These are phyloP conservation scores for Quercus berberidifolia DNA, from an alignment of 306 rosid genomes.

Conservation along the genomic window DNA sequence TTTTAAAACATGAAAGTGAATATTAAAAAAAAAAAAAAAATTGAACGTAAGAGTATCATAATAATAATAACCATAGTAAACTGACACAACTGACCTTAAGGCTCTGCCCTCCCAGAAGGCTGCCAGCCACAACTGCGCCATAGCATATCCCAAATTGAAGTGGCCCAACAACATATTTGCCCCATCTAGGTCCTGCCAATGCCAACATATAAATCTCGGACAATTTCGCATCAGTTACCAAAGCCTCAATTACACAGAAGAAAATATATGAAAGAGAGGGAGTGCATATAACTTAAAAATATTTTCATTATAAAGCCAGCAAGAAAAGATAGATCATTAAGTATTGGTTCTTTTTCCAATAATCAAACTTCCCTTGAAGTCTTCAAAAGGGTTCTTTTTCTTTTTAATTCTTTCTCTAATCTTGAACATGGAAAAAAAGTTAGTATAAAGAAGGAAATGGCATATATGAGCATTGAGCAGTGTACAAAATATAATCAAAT, in stretches of 20 bases:
- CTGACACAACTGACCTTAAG: slow-evolving; percentile 40
- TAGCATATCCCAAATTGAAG: slow-evolving; percentile 61
- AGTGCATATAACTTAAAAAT: too few relatives aligned
- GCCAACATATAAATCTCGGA: background rate
- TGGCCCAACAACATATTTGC: slow-evolving; percentile 62
- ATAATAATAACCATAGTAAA: too few relatives aligned
- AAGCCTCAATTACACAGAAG: background rate
- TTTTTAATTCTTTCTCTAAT: too few relatives aligned
- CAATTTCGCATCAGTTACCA: background rate
- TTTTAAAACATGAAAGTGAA: too few relatives aligned
- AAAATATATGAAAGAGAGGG: background rate
- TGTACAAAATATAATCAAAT: background rate
- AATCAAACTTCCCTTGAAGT: background rate
- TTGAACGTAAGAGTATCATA: too few relatives aligned
- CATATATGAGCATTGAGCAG: background rate
- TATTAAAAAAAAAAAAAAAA: too few relatives aligned
- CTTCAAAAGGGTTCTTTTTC: background rate
- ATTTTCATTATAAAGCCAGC: too few relatives aligned
- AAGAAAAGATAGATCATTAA: too few relatives aligned
- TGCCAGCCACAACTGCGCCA: slow-evolving; percentile 65
- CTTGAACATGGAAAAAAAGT: background rate
- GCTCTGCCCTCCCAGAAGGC: slow-evolving; percentile 77
- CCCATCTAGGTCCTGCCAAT: slow-evolving; percentile 72
- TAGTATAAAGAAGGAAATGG: too few relatives aligned
- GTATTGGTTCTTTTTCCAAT: background rate